Evolutionary conservation across 2,329 filamentous ascomycete genomes (phyloP).

Genomic region (Microdochium paspali): DNA sequence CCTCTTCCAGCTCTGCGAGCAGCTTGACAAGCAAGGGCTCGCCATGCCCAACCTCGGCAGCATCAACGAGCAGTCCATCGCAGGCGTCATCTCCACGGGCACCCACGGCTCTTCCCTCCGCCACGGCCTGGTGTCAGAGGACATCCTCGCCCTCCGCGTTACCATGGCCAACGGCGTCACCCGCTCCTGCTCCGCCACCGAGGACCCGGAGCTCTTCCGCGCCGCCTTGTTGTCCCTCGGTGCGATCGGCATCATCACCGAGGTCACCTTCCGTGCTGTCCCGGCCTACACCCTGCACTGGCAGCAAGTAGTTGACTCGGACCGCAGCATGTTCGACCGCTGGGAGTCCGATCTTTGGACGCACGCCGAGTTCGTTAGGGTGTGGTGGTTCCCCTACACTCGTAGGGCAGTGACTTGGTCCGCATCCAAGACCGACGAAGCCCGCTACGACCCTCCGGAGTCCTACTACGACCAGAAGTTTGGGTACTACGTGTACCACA

Average conservation of each 20-base stretch:
- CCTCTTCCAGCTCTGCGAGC: constrained; percentile 61
- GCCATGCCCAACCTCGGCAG: constrained; percentile 89
- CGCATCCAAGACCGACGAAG: constrained; percentile 65
- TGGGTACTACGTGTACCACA: constrained; percentile 87
- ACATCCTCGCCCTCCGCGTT: constrained; percentile 64
- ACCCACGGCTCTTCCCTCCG: constrained; percentile 83
- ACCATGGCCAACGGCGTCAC: constrained; percentile 74
- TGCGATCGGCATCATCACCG: constrained; percentile 81
- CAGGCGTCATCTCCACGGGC: constrained; percentile 83
- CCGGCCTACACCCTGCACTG: constrained; percentile 79
- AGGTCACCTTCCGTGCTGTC: constrained; percentile 76
- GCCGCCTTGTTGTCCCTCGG: constrained; percentile 83
- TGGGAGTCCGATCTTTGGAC: constrained; percentile 77
- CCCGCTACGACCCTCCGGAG: constrained; percentile 45
- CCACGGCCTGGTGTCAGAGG: constrained; percentile 79
- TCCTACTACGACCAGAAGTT: constrained; percentile 76
- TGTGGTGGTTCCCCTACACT: constrained; percentile 97
- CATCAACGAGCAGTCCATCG: constrained; percentile 90
- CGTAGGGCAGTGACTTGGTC: constrained; percentile 82
- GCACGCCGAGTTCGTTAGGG: constrained; percentile 76
- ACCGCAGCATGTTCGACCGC: constrained; percentile 56
- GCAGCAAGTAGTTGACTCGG: constrained; percentile 68
- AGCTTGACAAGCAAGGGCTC: constrained; percentile 65
- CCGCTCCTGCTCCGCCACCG: constrained; percentile 58
- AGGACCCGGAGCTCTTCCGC: constrained; percentile 73